phyloP scores from a whole-genome alignment of 2,329 filamentous ascomycete species.

The Magnaporthales sp. region DNA sequence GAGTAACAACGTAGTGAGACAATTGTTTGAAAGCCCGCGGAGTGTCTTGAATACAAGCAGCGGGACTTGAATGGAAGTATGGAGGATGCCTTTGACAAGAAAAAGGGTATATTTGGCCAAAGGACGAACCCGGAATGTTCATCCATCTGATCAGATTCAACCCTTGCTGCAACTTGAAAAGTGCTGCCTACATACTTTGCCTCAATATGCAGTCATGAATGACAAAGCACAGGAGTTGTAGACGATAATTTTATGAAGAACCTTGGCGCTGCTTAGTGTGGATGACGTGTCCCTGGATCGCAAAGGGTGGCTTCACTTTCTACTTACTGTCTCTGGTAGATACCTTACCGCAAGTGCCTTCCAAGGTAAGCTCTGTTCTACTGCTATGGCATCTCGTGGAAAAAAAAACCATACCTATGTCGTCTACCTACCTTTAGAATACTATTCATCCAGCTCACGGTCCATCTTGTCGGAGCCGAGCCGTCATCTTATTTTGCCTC shows the following conservation, averaged over 20 bases:
- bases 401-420: background rate
- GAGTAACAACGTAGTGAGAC: background rate
- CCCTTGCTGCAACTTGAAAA: background rate
- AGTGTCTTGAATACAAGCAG: background rate
- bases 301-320: background rate
- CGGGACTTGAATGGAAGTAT: background rate
- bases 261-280: background rate
- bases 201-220: background rate
- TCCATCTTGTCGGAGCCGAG: background rate
- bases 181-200: background rate
- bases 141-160: background rate
- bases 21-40: background rate
- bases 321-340: background rate
- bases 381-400: background rate
- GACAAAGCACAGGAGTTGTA: background rate
- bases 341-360: background rate
- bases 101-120: background rate
- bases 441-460: background rate
- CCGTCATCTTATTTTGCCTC: background rate
- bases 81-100: background rate
- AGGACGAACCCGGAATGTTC: background rate
- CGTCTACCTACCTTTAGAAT: background rate
- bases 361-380: background rate
- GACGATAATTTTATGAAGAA: background rate
- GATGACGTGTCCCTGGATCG: background rate